Conservation (phyloP, 2,329 filamentous ascomycete genomes). For the Penicillium verrucosum region DNA sequence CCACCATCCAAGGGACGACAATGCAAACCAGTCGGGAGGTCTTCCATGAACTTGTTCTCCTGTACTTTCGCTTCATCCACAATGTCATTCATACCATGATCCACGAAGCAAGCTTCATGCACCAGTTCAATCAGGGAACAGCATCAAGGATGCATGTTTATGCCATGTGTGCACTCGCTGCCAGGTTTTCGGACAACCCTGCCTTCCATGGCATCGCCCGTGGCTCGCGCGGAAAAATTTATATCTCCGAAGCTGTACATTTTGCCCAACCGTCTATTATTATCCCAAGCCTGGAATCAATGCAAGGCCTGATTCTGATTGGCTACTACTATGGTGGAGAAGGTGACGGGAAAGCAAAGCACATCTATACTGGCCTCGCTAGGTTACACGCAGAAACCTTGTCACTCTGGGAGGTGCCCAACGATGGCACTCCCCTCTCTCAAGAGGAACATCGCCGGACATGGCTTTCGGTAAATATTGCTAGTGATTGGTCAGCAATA, state of each 20-base stretch:
- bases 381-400: conserved; percentile 21
- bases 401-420: not conserved
- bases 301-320: conserved; percentile 18
- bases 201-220: not conserved
- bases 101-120: conserved; percentile 20
- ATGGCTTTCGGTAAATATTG: conserved; percentile 20
- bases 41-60: conserved; percentile 13
- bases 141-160: conserved; percentile 18
- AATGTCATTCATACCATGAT: conserved; percentile 25
- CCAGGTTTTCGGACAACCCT: conserved; percentile 18
- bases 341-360: conserved; percentile 17
- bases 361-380: conserved; percentile 21
- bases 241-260: conserved; percentile 11
- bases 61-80: conserved; percentile 24
- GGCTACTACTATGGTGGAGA: conserved; percentile 22
- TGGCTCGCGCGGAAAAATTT: conserved; percentile 15
- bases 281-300: conserved; percentile 17
- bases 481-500: no score
- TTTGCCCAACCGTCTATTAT: conserved; percentile 13
- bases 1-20: not conserved
- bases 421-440: not conserved
- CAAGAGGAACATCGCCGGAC: conserved; percentile 20
- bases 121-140: conserved; percentile 14
- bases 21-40: not conserved
- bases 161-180: conserved; percentile 23